Evolutionary conservation across 202 grass and related monocot genomes (phyloP).

Genomic region (Schoenoplectus tabernaemontani): DNA sequence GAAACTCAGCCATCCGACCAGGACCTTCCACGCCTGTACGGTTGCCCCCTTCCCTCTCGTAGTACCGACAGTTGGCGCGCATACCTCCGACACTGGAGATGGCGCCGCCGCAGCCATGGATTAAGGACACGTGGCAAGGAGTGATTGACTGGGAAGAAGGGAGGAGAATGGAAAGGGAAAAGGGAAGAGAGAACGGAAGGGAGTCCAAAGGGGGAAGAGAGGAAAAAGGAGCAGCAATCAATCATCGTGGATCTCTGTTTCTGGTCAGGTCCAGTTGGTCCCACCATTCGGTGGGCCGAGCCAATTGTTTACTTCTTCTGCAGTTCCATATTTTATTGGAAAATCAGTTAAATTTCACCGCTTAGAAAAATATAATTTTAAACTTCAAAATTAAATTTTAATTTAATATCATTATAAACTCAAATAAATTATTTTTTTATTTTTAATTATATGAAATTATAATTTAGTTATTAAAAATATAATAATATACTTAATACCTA

Average conservation of each 20-base stretch:
- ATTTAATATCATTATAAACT: too few relatives aligned
- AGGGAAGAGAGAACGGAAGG: too few relatives aligned
- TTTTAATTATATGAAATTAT: too few relatives aligned
- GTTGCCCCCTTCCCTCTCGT: conserved; percentile 47
- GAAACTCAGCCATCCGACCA: conserved; percentile 74
- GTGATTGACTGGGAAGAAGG: background rate
- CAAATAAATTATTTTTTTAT: too few relatives aligned
- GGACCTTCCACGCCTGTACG: conserved; percentile 57
- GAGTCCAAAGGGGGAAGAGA: too few relatives aligned
- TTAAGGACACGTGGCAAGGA: conserved; percentile 10
- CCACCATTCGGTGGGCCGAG: background rate
- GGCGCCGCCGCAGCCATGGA: conserved; percentile 28
- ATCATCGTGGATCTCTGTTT: background rate
- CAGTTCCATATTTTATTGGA: background rate
- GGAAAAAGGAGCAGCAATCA: background rate
- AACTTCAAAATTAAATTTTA: too few relatives aligned
- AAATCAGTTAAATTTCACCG: background rate
- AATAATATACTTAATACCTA: too few relatives aligned
- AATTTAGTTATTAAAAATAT: too few relatives aligned
- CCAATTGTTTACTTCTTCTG: background rate
- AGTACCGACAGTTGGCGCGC: conserved; percentile 41
- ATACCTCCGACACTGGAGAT: conserved; percentile 72
- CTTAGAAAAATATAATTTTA: too few relatives aligned
- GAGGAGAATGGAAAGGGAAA: conserved; percentile 4
- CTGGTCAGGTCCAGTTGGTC: background rate